Evolutionary conservation across 192 early-diverging fungal species (phyloP).

Genomic region (Obelidium mucronatum): DNA sequence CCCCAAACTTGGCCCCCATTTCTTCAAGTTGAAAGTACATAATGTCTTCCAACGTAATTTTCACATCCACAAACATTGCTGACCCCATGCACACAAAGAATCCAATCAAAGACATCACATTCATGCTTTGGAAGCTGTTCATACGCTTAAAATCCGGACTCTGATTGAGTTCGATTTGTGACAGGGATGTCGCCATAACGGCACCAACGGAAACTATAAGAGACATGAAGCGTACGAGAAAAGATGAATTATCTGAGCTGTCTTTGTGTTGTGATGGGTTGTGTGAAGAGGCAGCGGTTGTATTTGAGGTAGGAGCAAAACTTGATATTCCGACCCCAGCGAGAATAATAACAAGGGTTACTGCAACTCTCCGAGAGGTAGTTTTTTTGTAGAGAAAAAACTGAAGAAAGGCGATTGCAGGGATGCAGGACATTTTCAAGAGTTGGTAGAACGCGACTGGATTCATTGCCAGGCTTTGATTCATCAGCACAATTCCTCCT

Average conservation of each 20-base stretch:
- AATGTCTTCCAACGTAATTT: constrained; percentile 12
- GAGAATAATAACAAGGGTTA: constrained; percentile 14
- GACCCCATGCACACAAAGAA: constrained; percentile 23
- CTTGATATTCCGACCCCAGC: constrained; percentile 7
- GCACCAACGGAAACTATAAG: constrained; percentile 24
- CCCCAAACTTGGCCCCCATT: neutral
- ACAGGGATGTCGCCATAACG: constrained; percentile 15
- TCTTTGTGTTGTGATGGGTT: neutral
- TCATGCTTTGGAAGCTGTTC: constrained; percentile 21
- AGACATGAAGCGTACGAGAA: neutral
- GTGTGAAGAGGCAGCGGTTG: neutral
- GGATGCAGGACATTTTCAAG: constrained; percentile 27
- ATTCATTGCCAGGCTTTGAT: constrained; percentile 29
- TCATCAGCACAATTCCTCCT: constrained; percentile 33
- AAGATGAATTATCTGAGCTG: neutral
- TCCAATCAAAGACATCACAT: constrained; percentile 14
- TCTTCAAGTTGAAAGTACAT: neutral
- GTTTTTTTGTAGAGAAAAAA: constrained; percentile 9
- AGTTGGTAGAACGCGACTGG: constrained; percentile 34
- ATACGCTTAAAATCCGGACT: constrained; percentile 22
- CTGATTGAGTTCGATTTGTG: constrained; percentile 22
- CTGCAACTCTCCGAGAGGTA: neutral
- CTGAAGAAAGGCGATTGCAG: constrained; percentile 19
- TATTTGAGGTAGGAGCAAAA: neutral
- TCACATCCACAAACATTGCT: constrained; percentile 20